These are phyloP conservation scores for Agapanthus africanus DNA, from an alignment of 106 monocot genomes.

Conservation along the genomic window DNA sequence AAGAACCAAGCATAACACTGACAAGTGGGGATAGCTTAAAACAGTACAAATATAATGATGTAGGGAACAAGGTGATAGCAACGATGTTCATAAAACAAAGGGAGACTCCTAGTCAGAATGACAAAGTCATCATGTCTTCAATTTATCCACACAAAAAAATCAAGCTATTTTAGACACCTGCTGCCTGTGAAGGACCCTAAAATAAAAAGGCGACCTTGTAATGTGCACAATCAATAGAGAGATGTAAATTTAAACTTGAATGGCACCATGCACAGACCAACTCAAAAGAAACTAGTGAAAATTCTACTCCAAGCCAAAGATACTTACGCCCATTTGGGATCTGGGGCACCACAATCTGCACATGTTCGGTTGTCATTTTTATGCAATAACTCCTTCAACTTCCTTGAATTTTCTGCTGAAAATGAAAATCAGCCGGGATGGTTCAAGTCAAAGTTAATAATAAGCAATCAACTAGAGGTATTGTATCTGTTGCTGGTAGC, in stretches of 20 bases:
- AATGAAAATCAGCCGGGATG: neutral
- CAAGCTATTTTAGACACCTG: neutral
- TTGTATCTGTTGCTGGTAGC: neutral
- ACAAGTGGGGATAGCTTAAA: neutral
- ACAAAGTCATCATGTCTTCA: neutral
- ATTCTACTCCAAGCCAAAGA: neutral
- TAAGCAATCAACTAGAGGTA: neutral
- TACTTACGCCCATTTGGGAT: slow-evolving; percentile 80
- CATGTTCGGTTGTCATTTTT: slow-evolving; percentile 59
- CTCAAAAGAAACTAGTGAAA: neutral
- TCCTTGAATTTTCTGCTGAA: slow-evolving; percentile 38
- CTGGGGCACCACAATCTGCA: slow-evolving; percentile 62
- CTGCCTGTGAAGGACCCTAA: neutral
- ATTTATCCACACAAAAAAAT: neutral
- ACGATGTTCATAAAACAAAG: neutral
- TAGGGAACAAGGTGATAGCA: neutral
- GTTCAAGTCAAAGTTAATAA: neutral
- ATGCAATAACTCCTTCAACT: slow-evolving; percentile 46
- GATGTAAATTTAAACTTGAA: neutral
- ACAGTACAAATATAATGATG: neutral
- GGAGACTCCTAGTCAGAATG: too few relatives aligned
- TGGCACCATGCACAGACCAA: neutral
- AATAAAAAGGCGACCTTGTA: neutral
- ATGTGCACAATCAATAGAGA: neutral
- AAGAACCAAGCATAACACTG: neutral